Evolutionary conservation across 371 early-diverging fungal species (phyloP).

Genomic region (Mortierella sp.): DNA sequence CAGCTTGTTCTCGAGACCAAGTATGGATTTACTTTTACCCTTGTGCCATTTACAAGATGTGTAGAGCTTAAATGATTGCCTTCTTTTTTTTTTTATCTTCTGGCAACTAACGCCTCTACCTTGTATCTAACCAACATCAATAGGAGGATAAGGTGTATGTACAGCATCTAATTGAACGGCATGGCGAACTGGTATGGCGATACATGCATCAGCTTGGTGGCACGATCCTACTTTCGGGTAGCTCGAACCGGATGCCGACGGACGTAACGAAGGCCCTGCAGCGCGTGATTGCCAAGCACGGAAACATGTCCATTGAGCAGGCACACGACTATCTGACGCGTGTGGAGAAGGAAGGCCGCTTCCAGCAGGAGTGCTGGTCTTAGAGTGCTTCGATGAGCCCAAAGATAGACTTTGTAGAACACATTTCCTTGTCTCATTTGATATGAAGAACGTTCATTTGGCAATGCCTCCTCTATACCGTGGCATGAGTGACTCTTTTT

Average conservation of each 20-base stretch:
- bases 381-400: conserved; percentile 35
- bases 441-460: no score
- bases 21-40: conserved; percentile 41
- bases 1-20: conserved; percentile 86
- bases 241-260: conserved; percentile 84
- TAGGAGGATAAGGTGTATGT: conserved; percentile 76
- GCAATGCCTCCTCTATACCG: no score
- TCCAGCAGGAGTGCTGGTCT: conserved; percentile 92
- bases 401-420: no score
- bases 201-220: conserved; percentile 68
- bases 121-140: background rate
- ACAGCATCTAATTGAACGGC: conserved; percentile 70
- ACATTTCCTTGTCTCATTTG: no score
- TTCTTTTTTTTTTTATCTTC: background rate
- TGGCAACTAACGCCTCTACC: background rate
- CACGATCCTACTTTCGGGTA: conserved; percentile 78
- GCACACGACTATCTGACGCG: conserved; percentile 68
- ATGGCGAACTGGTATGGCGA: conserved; percentile 70
- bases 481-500: no score
- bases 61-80: no score
- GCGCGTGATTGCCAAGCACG: conserved; percentile 66
- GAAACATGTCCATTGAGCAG: conserved; percentile 63
- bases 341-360: conserved; percentile 76
- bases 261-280: conserved; percentile 82
- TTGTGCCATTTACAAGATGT: no score